Evolutionary conservation across 108 stramenopile species (phyloP), one percentile per base, ranked within the genome.

Genomic region (Aurantiochytrium sp.): DNA sequence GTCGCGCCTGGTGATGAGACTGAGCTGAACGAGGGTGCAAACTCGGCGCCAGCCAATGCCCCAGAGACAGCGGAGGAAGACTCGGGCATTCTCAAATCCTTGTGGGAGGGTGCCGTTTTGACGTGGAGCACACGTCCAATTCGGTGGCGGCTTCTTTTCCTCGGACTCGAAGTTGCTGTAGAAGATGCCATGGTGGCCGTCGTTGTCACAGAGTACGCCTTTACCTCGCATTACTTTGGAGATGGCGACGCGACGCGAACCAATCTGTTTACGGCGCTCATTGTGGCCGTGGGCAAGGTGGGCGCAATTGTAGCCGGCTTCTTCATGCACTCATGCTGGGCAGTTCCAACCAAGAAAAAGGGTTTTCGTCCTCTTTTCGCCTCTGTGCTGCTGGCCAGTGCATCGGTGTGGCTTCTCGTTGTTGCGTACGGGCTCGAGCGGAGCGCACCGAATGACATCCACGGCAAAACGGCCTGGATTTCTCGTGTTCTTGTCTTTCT

Each of bases 271-370:
- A 83, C 76, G 45, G 76, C 76, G 3, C 45, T 83, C 51, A 83
- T 83, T 23, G 51, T 83, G n/a, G 76, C 76, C 1, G 76, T 83
- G 12, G 76, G 76, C n/a, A 83, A 83, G 51, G 16, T 83, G 44
- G 76, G 76, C n/a, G 76, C 76, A 43, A 4, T 83, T 16, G 76
- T 23, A 8, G 76, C 76, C 19, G 76, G 76, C n/a, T 47, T 53
- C 25, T 83, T 83, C 51, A 83, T 83, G 76, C 76, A 83, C 76
- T 83, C 76, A 0, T 83, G 51, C 76, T 83, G 76, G 76, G 2
- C 19, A 6, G n/a, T 83, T 4, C 76, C 76, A 0, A 83, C 45
- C 12, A 83, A 6, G 49, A 83, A 83, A 23, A 53, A 12, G 51
- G 76, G 51, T 1, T 83, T 53, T 28, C 76, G 76, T 6, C 76